These are phyloP conservation scores for Tolypocladium amazonense DNA, from an alignment of 2,329 filamentous ascomycete species.

Conservation along the genomic window DNA sequence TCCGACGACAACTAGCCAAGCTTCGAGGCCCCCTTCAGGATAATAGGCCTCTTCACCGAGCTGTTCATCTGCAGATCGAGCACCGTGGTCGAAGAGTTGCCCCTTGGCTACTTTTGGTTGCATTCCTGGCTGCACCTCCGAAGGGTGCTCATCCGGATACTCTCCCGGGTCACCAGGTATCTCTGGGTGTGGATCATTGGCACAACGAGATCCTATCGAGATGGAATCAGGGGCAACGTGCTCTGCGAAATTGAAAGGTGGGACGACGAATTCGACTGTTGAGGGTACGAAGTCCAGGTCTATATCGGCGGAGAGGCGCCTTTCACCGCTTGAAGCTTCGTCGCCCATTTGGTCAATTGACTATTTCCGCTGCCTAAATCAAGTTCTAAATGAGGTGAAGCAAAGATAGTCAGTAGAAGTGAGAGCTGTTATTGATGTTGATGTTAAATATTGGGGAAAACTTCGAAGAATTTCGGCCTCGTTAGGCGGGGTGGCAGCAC, in stretches of 20 bases:
- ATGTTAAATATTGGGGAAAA: background rate
- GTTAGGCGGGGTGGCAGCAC: too few relatives aligned
- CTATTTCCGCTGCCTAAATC: background rate
- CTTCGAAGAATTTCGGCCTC: background rate
- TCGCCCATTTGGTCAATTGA: background rate
- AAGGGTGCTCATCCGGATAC: background rate
- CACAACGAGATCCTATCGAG: background rate
- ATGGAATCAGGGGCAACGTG: background rate
- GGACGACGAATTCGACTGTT: background rate
- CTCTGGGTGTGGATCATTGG: background rate
- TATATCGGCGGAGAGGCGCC: background rate
- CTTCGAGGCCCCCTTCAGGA: background rate
- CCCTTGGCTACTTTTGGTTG: background rate
- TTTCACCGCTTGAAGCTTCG: background rate
- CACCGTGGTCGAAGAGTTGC: background rate
- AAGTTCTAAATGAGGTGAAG: background rate
- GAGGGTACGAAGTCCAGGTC: background rate
- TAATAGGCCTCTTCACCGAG: background rate
- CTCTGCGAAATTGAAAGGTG: background rate
- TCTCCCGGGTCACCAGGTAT: background rate
- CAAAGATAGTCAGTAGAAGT: background rate
- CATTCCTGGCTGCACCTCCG: background rate
- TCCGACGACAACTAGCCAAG: background rate
- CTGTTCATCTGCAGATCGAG: background rate
- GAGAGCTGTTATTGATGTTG: background rate